These are phyloP conservation scores for Diaporthe sp. DNA, from an alignment of 2,329 filamentous ascomycete species.

Conservation along the genomic window DNA sequence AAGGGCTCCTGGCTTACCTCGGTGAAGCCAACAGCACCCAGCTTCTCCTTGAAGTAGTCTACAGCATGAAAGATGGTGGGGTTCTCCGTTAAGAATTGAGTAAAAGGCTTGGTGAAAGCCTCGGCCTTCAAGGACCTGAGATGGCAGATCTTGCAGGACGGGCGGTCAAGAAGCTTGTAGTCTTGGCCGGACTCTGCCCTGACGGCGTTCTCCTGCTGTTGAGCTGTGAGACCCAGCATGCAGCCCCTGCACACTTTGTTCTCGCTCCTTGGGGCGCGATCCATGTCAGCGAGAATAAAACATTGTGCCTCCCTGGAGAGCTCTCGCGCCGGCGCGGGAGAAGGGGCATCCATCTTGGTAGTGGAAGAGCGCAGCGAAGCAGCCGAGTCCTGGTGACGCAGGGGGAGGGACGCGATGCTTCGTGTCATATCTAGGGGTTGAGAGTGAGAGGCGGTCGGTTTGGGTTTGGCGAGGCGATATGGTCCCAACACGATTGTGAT, in stretches of 20 bases:
- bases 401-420: slow-evolving; percentile 23
- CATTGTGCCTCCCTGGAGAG: slow-evolving; percentile 28
- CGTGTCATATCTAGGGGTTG: slow-evolving; percentile 13
- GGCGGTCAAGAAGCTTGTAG: slow-evolving; percentile 25
- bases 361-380: slow-evolving; percentile 6
- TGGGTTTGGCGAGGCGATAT: neutral
- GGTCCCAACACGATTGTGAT: neutral
- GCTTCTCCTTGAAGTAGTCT: slow-evolving; percentile 79
- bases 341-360: neutral
- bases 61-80: slow-evolving; percentile 96
- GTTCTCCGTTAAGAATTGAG: slow-evolving; percentile 88
- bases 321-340: neutral
- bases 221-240: neutral
- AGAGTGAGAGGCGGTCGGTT: neutral
- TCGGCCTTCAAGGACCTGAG: slow-evolving; percentile 61
- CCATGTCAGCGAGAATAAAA: slow-evolving; percentile 18
- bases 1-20: slow-evolving; percentile 61
- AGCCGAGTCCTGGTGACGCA: slow-evolving; percentile 16
- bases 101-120: slow-evolving; percentile 85
- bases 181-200: slow-evolving; percentile 14
- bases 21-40: slow-evolving; percentile 79
- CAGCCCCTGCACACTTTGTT: slow-evolving; percentile 30
- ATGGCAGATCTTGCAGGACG: slow-evolving; percentile 28
- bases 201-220: slow-evolving; percentile 12
- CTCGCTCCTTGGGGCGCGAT: slow-evolving; percentile 5